Evolutionary conservation across 495 filamentous ascomycete genomes (phyloP).

Genomic region (Aspergillus olivimuriae): DNA sequence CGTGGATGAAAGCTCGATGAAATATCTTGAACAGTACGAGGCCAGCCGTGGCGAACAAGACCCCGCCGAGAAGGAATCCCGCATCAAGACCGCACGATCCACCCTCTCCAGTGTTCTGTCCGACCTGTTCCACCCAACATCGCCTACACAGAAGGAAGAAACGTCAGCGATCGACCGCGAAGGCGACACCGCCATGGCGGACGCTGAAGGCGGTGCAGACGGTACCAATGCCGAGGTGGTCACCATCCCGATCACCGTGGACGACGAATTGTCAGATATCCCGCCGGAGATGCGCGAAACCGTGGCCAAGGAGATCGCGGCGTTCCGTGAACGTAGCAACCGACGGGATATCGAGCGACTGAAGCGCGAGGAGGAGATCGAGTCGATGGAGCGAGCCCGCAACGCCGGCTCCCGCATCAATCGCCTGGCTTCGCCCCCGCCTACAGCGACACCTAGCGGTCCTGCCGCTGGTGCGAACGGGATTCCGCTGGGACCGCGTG

Average conservation of each 20-base stretch:
- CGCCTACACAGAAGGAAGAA: constrained; percentile 42
- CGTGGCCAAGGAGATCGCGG: constrained; percentile 88
- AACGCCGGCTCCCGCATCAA: constrained; percentile 59
- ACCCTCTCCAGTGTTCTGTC: constrained; percentile 58
- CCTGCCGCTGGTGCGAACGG: constrained; percentile 71
- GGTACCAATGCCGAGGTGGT: constrained; percentile 62
- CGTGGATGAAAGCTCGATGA: constrained; percentile 73
- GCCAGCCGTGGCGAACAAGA: constrained; percentile 59
- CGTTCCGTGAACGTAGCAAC: constrained; percentile 87
- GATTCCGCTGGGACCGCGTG: constrained; percentile 79
- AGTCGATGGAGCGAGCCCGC: constrained; percentile 73
- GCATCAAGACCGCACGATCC: constrained; percentile 60
- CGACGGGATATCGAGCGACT: constrained; percentile 82
- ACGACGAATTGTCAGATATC: constrained; percentile 94
- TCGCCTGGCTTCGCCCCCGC: constrained; percentile 67
- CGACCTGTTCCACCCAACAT: constrained; percentile 64
- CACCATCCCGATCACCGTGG: constrained; percentile 80
- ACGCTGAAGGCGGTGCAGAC: constrained; percentile 51
- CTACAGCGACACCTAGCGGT: constrained; percentile 57
- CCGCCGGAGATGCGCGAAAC: constrained; percentile 95
- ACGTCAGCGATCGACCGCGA: constrained; percentile 47
- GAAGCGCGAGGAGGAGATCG: constrained; percentile 82
- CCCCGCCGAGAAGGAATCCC: constrained; percentile 56
- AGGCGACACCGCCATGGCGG: constrained; percentile 67
- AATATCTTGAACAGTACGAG: constrained; percentile 76